Evolutionary conservation across 371 early-diverging fungal genomes (phyloP).

Genomic region (Mucor velutinosus): DNA sequence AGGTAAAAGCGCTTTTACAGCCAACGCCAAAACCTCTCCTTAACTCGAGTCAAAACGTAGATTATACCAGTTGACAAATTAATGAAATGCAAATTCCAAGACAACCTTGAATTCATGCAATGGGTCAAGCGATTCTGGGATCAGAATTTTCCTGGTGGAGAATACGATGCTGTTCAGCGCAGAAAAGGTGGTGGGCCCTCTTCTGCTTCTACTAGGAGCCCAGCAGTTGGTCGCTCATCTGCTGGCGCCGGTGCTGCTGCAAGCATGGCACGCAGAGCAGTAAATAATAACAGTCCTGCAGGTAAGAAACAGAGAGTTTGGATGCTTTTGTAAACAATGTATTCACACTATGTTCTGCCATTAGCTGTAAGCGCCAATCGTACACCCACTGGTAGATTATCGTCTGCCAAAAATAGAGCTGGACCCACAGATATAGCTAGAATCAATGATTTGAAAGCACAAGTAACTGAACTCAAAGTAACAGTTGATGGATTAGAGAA

Average conservation of each 20-base stretch:
- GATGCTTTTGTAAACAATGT: not conserved
- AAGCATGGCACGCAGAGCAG: slow-evolving; percentile 22
- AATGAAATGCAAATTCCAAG: slow-evolving; percentile 92
- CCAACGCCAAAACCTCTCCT: not conserved
- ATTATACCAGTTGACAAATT: slow-evolving; percentile 83
- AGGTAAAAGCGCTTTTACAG: slow-evolving; percentile 21
- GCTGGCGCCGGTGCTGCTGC: slow-evolving; percentile 22
- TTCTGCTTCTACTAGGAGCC: not conserved
- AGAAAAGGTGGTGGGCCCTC: slow-evolving; percentile 74
- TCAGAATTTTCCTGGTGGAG: slow-evolving; percentile 74
- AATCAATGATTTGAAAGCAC: slow-evolving; percentile 67
- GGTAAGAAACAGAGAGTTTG: not conserved
- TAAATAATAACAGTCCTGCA: not conserved
- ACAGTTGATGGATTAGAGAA: slow-evolving; percentile 86
- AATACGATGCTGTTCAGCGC: slow-evolving; percentile 79
- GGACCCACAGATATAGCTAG: slow-evolving; percentile 30
- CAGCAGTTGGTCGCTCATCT: slow-evolving; percentile 22
- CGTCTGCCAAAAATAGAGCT: slow-evolving; percentile 20
- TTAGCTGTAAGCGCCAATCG: slow-evolving; percentile 29
- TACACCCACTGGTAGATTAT: slow-evolving; percentile 29
- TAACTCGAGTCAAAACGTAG: slow-evolving; percentile 27
- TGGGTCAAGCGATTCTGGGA: slow-evolving; percentile 93
- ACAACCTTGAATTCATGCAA: slow-evolving; percentile 95
- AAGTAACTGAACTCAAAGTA: slow-evolving; percentile 75
- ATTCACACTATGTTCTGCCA: not conserved